Evolutionary conservation across 148 eudicot genomes (phyloP).

Genomic region (Fagopyrum tataricum): DNA sequence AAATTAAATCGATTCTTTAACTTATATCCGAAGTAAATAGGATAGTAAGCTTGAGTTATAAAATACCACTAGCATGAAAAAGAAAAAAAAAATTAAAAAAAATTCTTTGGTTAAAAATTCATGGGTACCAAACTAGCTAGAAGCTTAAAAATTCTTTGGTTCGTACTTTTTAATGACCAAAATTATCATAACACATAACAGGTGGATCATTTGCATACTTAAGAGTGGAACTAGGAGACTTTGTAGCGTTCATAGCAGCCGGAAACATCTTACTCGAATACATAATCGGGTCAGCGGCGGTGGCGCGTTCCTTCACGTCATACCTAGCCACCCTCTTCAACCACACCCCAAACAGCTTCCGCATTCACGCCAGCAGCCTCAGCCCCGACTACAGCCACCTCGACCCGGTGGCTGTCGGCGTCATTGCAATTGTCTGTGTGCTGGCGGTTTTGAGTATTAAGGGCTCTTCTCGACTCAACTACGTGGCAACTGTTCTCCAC

Average conservation of each 20-base stretch:
- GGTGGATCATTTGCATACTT: slow-evolving; percentile 54
- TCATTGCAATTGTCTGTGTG: slow-evolving; percentile 25
- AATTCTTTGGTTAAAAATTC: too few relatives aligned
- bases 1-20: too few relatives aligned
- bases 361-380: slow-evolving; percentile 23
- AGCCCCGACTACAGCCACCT: slow-evolving; percentile 28
- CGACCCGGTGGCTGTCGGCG: slow-evolving; percentile 42
- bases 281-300: slow-evolving; percentile 52
- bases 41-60: too few relatives aligned
- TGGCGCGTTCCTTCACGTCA: slow-evolving; percentile 71
- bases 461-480: slow-evolving; percentile 37
- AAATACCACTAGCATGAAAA: too few relatives aligned
- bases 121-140: too few relatives aligned
- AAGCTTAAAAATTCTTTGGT: too few relatives aligned
- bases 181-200: neutral
- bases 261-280: slow-evolving; percentile 57
- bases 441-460: slow-evolving; percentile 34
- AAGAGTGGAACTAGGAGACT: slow-evolving; percentile 50
- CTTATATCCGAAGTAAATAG: too few relatives aligned
- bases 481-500: slow-evolving; percentile 32
- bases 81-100: too few relatives aligned
- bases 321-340: slow-evolving; percentile 60
- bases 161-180: too few relatives aligned
- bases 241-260: slow-evolving; percentile 41
- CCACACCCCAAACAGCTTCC: slow-evolving; percentile 31